Evolutionary conservation across 441 rosid species (phyloP).

Genomic region (Corymbia calophylla): DNA sequence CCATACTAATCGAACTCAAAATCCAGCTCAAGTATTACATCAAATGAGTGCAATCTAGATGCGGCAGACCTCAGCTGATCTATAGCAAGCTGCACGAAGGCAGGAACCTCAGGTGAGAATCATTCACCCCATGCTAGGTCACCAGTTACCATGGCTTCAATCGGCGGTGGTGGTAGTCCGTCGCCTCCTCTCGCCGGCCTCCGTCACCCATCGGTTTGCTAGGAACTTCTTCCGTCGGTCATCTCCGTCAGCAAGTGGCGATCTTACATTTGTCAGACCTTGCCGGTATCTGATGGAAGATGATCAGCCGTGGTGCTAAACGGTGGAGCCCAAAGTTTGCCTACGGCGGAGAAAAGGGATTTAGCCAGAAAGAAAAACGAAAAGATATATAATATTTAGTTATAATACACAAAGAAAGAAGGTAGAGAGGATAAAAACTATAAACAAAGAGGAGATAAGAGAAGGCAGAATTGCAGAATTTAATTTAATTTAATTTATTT

Average conservation of each 20-base stretch:
- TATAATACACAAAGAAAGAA: no score
- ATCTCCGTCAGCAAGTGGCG: neutral
- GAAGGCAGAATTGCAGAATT: no score
- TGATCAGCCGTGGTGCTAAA: neutral
- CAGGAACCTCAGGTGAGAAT: neutral
- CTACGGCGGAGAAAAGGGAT: neutral
- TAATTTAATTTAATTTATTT: no score
- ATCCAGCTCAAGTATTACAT: neutral
- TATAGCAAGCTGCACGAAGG: neutral
- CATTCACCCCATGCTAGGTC: accelerated
- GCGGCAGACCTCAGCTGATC: accelerated
- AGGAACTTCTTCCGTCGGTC: neutral
- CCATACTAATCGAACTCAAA: neutral
- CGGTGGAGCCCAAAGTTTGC: neutral
- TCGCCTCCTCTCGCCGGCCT: accelerated
- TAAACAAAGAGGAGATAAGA: no score
- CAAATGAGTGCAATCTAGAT: neutral
- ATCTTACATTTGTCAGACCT: no score
- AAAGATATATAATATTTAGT: no score
- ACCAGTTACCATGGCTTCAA: accelerated
- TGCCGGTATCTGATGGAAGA: no score
- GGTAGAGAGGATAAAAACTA: no score
- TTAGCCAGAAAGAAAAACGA: no score
- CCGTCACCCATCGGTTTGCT: neutral
- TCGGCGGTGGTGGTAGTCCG: accelerated